Percentiles rank a stretch among this genome's conserved stretches.
These are phyloP conservation scores for Suillus variegatus DNA, from an alignment of 768 basidiomycete genomes.

Conservation along the genomic window DNA sequence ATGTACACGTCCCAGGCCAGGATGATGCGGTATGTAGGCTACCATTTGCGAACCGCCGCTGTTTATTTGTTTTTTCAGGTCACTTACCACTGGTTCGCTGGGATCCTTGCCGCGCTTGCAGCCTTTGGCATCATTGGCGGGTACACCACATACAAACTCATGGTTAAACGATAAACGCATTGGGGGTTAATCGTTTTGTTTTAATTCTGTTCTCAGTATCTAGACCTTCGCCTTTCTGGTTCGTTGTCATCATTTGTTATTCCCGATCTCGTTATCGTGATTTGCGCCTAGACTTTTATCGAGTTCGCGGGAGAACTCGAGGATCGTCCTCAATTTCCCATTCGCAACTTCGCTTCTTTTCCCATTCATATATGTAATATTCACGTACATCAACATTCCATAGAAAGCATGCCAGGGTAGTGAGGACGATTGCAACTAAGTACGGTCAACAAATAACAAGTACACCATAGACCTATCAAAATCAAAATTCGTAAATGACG, in stretches of 20 bases:
- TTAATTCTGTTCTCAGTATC: neutral
- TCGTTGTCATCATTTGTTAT: neutral
- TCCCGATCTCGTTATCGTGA: constrained; percentile 2
- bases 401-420: neutral
- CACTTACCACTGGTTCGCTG: constrained; percentile 81
- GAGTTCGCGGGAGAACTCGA: constrained; percentile 6
- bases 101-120: constrained; percentile 79
- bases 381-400: constrained; percentile 11
- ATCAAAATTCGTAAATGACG: neutral
- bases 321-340: constrained; percentile 4
- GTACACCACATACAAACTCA: constrained; percentile 76
- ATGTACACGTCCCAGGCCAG: constrained; percentile 94
- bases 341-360: neutral
- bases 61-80: constrained; percentile 15
- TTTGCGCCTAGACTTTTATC: constrained; percentile 1
- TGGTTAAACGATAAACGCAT: constrained; percentile 46
- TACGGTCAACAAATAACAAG: neutral
- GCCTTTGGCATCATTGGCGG: constrained; percentile 83
- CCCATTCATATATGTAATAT: constrained; percentile 6
- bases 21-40: constrained; percentile 43
- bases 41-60: neutral
- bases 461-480: constrained; percentile 4
- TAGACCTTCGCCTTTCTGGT: neutral
- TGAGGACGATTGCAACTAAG: constrained; percentile 3
- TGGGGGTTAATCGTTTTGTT: neutral